Evolutionary conservation across 2,329 filamentous ascomycete species (phyloP).

Genomic region (Chlorencoelia australis): DNA sequence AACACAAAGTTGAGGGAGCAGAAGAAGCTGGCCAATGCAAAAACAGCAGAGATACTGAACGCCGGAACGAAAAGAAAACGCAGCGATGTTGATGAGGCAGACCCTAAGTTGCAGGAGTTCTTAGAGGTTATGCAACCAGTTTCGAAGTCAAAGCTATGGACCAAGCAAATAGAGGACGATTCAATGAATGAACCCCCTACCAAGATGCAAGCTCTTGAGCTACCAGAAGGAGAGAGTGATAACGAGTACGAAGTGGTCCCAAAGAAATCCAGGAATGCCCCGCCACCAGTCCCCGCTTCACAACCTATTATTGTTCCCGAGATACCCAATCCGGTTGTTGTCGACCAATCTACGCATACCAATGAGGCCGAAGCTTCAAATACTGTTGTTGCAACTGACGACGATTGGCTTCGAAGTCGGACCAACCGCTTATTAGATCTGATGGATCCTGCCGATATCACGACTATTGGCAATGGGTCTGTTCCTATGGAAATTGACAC

Average conservation of each 20-base stretch:
- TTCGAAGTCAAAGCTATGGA: constrained; percentile 54
- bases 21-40: constrained; percentile 14
- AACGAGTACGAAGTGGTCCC: constrained; percentile 65
- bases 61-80: constrained; percentile 54
- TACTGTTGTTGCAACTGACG: constrained; percentile 34
- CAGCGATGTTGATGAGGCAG: constrained; percentile 45
- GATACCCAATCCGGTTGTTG: constrained; percentile 1
- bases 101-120: constrained; percentile 80
- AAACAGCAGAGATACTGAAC: constrained; percentile 29
- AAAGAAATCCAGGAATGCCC: constrained; percentile 34
- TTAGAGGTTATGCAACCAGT: constrained; percentile 68
- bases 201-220: constrained; percentile 32
- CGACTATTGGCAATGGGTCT: constrained; percentile 14
- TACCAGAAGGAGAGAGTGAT: constrained; percentile 52
- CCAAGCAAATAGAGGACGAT: constrained; percentile 39
- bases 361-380: constrained; percentile 16
- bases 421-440: constrained; percentile 82
- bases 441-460: constrained; percentile 43
- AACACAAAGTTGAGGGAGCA: constrained; percentile 14
- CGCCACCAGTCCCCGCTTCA: constrained; percentile 7
- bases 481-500: constrained; percentile 4
- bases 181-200: constrained; percentile 31
- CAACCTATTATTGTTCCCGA: constrained; percentile 1
- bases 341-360: constrained; percentile 8
- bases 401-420: constrained; percentile 83